Percentiles rank a stretch among this genome's conserved stretches.
Conservation (phyloP, 2,329 filamentous ascomycete species). For the Epichloe coenophiala region DNA sequence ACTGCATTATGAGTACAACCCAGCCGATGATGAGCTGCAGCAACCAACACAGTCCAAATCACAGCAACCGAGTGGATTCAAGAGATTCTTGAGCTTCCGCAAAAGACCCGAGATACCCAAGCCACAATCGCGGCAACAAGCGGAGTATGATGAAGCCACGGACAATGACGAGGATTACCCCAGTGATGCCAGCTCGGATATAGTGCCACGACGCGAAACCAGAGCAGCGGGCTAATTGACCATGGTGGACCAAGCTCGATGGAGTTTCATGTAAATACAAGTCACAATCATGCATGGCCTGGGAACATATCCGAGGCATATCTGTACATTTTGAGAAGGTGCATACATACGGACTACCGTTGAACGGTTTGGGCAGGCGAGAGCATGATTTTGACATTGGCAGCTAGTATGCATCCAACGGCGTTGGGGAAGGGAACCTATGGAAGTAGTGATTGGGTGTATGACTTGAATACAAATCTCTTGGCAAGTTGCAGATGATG, state of each 20-base stretch:
- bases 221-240: background rate
- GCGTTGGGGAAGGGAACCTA: background rate
- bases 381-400: background rate
- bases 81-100: conserved; percentile 31
- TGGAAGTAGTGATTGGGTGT: background rate
- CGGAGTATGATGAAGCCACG: conserved; percentile 13
- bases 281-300: no score
- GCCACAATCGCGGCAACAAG: conserved; percentile 4
- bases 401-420: background rate
- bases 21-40: conserved; percentile 23
- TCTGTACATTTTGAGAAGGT: background rate
- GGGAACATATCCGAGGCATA: no score
- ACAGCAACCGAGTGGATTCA: conserved; percentile 25
- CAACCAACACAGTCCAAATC: conserved; percentile 9
- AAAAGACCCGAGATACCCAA: conserved; percentile 18
- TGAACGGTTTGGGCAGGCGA: background rate
- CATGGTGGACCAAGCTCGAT: background rate
- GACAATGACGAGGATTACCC: conserved; percentile 11
- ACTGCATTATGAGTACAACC: conserved; percentile 46
- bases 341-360: background rate
- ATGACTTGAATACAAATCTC: background rate
- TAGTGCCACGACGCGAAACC: conserved; percentile 3
- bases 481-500: background rate
- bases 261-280: background rate
- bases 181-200: conserved; percentile 5